Evolutionary conservation across 768 basidiomycete species (phyloP).

Genomic region (Tulasnella sp.): DNA sequence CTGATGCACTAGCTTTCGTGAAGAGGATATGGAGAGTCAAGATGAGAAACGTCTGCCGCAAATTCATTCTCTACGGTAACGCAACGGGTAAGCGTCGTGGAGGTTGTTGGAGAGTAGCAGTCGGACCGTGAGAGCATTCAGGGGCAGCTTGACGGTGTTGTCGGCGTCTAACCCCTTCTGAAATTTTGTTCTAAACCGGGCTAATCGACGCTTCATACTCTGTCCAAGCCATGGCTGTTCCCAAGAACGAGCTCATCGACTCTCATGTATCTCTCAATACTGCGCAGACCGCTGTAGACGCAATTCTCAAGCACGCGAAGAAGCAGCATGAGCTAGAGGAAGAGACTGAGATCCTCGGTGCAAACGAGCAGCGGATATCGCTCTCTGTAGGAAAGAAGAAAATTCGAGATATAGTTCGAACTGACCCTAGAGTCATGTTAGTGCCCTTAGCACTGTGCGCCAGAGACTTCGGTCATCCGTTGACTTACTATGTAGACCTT

Average conservation of each 20-base stretch:
- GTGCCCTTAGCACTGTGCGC: slow-evolving; percentile 22
- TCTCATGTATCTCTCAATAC: slow-evolving; percentile 58
- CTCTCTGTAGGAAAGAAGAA: slow-evolving; percentile 78
- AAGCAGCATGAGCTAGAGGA: slow-evolving; percentile 61
- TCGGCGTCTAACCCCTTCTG: background rate
- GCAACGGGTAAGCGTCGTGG: background rate
- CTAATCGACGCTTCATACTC: background rate
- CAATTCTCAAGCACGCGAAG: slow-evolving; percentile 59
- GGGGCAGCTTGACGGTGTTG: background rate
- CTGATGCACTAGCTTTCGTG: slow-evolving; percentile 14
- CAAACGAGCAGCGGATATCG: slow-evolving; percentile 81
- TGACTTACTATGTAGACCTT: slow-evolving; percentile 36
- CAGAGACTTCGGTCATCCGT: background rate
- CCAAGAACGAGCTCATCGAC: slow-evolving; percentile 35
- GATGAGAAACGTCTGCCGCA: background rate
- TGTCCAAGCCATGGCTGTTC: background rate
- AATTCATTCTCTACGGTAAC: background rate
- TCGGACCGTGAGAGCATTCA: background rate
- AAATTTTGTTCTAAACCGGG: background rate
- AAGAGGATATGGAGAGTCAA: background rate
- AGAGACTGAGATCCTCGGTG: slow-evolving; percentile 44
- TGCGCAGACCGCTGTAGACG: slow-evolving; percentile 64
- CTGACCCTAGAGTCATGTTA: slow-evolving; percentile 80
- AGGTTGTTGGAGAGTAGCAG: background rate
- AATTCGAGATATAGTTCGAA: slow-evolving; percentile 57